Evolutionary conservation across 2,329 filamentous ascomycete genomes (phyloP).

Genomic region (Aspergillus candidus): DNA sequence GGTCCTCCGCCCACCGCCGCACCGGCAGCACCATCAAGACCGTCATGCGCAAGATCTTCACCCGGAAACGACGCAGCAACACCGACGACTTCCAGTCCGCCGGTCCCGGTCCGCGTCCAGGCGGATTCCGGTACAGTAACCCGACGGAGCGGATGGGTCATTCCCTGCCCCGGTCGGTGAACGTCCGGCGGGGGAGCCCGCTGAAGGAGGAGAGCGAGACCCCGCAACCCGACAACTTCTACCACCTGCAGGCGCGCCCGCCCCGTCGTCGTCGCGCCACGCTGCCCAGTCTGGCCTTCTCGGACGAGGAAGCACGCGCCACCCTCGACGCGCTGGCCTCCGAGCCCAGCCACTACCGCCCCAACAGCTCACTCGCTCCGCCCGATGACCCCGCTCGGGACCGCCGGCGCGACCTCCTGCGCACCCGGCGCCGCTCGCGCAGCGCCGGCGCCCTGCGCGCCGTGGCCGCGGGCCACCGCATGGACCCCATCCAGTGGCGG

Average conservation of each 20-base stretch:
- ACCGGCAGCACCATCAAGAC: conserved; percentile 38
- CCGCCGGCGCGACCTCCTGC: conserved; percentile 18
- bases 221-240: conserved; percentile 16
- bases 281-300: conserved; percentile 40
- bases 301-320: conserved; percentile 34
- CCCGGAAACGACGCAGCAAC: conserved; percentile 32
- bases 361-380: conserved; percentile 9
- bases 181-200: conserved; percentile 19
- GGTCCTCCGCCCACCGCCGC: conserved; percentile 29
- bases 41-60: conserved; percentile 42
- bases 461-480: conserved; percentile 29
- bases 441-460: conserved; percentile 39
- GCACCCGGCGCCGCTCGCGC: conserved; percentile 38
- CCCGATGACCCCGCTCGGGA: conserved; percentile 18
- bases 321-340: conserved; percentile 20
- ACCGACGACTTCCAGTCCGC: conserved; percentile 24
- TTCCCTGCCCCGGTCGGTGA: conserved; percentile 21
- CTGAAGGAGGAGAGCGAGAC: conserved; percentile 18
- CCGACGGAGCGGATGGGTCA: conserved; percentile 9
- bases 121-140: conserved; percentile 13
- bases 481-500: conserved; percentile 38
- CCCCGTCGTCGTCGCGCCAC: conserved; percentile 37
- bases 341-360: conserved; percentile 10
- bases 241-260: conserved; percentile 16
- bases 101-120: conserved; percentile 3